Evolutionary conservation across 257 asterid species (phyloP).

Genomic region (Rubia yunnanensis): DNA sequence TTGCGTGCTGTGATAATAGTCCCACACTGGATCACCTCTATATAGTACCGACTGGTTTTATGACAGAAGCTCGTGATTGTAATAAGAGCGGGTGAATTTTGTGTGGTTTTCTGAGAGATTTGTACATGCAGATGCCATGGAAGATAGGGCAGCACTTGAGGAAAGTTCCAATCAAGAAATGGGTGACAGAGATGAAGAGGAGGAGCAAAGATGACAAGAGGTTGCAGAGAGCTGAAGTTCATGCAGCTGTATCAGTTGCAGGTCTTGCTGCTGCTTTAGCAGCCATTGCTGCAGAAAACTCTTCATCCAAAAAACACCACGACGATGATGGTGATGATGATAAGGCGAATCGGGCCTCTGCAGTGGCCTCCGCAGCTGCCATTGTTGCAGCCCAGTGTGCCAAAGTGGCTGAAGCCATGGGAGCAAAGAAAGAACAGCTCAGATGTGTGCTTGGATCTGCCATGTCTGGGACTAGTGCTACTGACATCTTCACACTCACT

Average conservation of each 20-base stretch:
- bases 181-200: conserved; percentile 75
- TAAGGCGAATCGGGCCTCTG: conserved; percentile 28
- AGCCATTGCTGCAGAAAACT: conserved; percentile 71
- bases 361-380: conserved; percentile 82
- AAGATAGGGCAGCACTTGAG: conserved; percentile 49
- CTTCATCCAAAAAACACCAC: conserved; percentile 14
- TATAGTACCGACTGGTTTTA: too few relatives aligned
- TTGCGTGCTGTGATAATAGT: too few relatives aligned
- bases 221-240: conserved; percentile 74
- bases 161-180: conserved; percentile 64
- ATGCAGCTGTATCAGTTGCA: conserved; percentile 90
- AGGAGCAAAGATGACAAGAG: conserved; percentile 68
- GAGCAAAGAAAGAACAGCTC: conserved; percentile 77
- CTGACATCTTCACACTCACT: conserved; percentile 61
- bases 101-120: not conserved
- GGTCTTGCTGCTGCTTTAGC: conserved; percentile 92
- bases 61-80: too few relatives aligned
- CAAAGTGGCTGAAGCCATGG: conserved; percentile 90
- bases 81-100: too few relatives aligned
- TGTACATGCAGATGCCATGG: conserved; percentile 56
- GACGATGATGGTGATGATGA: conserved; percentile 7
- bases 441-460: conserved; percentile 61
- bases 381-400: conserved; percentile 90
- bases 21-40: too few relatives aligned
- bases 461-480: conserved; percentile 44